These are phyloP conservation scores for Vigna hirtella DNA, from an alignment of 306 rosid genomes.

Conservation along the genomic window DNA sequence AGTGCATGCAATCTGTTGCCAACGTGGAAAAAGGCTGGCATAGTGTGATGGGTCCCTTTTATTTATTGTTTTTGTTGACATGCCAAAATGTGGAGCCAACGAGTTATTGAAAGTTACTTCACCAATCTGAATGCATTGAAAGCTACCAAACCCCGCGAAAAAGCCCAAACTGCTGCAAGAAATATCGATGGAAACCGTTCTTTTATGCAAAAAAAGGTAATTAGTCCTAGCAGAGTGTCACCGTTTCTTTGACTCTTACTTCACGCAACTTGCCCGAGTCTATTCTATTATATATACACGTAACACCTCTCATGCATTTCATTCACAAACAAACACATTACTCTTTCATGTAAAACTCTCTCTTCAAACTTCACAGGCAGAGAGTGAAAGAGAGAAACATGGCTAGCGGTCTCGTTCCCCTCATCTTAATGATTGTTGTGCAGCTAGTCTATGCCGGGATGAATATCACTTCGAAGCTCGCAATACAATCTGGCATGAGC, in stretches of 20 bases:
- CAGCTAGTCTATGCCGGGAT: constrained; percentile 70
- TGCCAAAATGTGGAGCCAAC: background rate
- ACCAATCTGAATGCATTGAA: background rate
- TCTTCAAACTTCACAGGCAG: constrained; percentile 3
- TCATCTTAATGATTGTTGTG: constrained; percentile 60
- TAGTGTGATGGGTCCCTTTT: constrained; percentile 35
- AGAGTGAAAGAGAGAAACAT: constrained; percentile 26
- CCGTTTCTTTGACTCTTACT: constrained; percentile 15
- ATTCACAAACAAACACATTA: background rate
- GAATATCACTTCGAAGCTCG: constrained; percentile 89
- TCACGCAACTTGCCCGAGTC: background rate
- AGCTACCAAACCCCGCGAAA: constrained; percentile 16
- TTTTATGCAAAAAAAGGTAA: constrained; percentile 2
- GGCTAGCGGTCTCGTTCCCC: constrained; percentile 55
- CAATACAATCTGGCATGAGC: constrained; percentile 74
- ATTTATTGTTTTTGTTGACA: constrained; percentile 34
- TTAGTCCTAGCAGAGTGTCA: background rate
- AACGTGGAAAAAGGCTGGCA: constrained; percentile 35
- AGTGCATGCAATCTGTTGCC: constrained; percentile 23
- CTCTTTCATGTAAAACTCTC: background rate
- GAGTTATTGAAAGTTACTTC: constrained; percentile 33
- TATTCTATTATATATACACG: background rate
- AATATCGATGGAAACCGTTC: constrained; percentile 5
- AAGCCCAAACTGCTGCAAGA: constrained; percentile 49
- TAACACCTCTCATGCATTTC: background rate